These are phyloP conservation scores for Mycena latifolia DNA, from an alignment of 768 basidiomycete genomes.

Conservation along the genomic window DNA sequence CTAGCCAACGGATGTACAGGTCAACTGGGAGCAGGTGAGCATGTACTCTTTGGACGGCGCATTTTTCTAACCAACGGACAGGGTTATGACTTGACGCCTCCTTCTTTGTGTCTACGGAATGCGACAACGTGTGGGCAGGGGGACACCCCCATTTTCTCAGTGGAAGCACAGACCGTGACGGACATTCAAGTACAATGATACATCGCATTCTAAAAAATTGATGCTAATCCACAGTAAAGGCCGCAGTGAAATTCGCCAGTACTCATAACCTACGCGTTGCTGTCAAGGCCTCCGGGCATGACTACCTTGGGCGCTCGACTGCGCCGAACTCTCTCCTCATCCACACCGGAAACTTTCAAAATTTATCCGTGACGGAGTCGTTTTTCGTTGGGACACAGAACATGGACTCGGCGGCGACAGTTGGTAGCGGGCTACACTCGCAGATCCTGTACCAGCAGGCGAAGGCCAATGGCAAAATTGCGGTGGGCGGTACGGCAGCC, in stretches of 20 bases:
- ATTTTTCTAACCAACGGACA: neutral
- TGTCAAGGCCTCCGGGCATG: neutral
- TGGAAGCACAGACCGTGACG: slow-evolving; percentile 50
- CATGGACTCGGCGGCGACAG: slow-evolving; percentile 40
- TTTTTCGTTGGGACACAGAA: slow-evolving; percentile 37
- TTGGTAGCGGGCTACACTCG: slow-evolving; percentile 41
- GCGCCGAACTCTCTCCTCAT: neutral
- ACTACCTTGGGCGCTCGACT: slow-evolving; percentile 1
- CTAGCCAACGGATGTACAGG: neutral
- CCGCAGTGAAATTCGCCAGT: slow-evolving; percentile 1
- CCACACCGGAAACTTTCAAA: slow-evolving; percentile 40
- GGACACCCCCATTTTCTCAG: slow-evolving; percentile 54
- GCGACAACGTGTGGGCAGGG: slow-evolving; percentile 55
- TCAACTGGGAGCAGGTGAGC: neutral
- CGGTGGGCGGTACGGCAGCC: slow-evolving; percentile 40
- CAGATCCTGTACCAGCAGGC: slow-evolving; percentile 37
- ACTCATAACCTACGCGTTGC: neutral
- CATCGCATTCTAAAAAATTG: neutral
- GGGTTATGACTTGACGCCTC: slow-evolving; percentile 26
- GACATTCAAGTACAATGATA: slow-evolving; percentile 46
- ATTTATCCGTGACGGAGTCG: slow-evolving; percentile 43
- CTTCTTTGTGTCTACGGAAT: slow-evolving; percentile 27
- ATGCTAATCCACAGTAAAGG: neutral
- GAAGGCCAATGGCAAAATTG: slow-evolving; percentile 40
- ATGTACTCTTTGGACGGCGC: neutral